Conservation (phyloP, 768 basidiomycete species). For the Dioszegia aurantiaca region DNA sequence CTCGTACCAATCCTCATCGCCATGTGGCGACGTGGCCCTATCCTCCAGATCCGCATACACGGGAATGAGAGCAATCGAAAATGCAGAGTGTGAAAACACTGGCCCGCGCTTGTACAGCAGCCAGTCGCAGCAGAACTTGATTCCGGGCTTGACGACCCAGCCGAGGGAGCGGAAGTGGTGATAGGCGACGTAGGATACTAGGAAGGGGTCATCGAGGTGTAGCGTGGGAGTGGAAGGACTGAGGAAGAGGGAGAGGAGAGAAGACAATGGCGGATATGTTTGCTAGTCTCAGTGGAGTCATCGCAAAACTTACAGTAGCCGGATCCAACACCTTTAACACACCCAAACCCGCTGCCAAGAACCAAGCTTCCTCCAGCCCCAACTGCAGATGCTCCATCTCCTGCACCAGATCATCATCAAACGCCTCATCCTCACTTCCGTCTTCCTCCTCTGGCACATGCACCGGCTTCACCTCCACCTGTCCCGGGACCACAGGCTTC, state of each 20-base stretch:
- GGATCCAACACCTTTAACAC: slow-evolving; percentile 71
- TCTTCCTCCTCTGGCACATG: slow-evolving; percentile 44
- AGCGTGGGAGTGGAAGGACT: slow-evolving; percentile 35
- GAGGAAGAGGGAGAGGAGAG: slow-evolving; percentile 51
- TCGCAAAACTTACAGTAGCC: slow-evolving; percentile 59
- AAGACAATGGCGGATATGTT: slow-evolving; percentile 22
- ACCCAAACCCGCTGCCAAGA: slow-evolving; percentile 76
- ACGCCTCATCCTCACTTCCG: slow-evolving; percentile 41
- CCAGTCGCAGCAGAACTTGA: slow-evolving; percentile 97
- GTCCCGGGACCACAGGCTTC: slow-evolving; percentile 4
- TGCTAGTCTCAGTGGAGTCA: slow-evolving; percentile 17
- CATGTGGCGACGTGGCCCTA: slow-evolving; percentile 63
- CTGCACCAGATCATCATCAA: slow-evolving; percentile 59
- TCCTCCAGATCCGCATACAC: slow-evolving; percentile 82
- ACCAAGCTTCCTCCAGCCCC: slow-evolving; percentile 83
- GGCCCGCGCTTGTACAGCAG: slow-evolving; percentile 91
- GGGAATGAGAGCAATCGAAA: slow-evolving; percentile 84
- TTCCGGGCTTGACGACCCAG: slow-evolving; percentile 92
- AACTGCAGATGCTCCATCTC: slow-evolving; percentile 89
- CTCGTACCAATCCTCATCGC: slow-evolving; percentile 64
- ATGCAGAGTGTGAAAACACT: slow-evolving; percentile 95
- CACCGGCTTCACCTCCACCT: neutral
- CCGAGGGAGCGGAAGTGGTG: slow-evolving; percentile 95
- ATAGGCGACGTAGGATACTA: slow-evolving; percentile 83
- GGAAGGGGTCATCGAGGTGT: slow-evolving; percentile 80